Conservation (phyloP, 768 basidiomycete species). For the Kwoniella bestiolae region DNA sequence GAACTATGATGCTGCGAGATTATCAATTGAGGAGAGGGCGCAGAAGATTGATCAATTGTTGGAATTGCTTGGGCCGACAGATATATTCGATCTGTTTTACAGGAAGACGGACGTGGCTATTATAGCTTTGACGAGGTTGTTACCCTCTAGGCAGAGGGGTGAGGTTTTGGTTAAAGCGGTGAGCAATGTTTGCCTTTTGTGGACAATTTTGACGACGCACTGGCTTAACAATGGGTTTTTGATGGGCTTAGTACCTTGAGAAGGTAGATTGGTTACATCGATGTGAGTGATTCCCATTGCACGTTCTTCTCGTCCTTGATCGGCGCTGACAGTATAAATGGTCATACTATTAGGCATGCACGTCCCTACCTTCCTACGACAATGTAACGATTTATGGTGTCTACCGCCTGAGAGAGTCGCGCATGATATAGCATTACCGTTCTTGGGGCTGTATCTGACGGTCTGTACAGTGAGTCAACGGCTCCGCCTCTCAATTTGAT, state of each 20-base stretch:
- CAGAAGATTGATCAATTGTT: slow-evolving; percentile 44
- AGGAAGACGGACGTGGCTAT: slow-evolving; percentile 53
- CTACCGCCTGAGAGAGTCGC: slow-evolving; percentile 46
- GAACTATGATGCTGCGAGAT: background rate
- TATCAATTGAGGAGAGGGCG: slow-evolving; percentile 31
- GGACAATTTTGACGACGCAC: too few species aligned
- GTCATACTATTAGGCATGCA: too few species aligned
- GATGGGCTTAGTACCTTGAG: slow-evolving; percentile 56
- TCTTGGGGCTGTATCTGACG: slow-evolving; percentile 54
- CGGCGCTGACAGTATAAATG: too few species aligned
- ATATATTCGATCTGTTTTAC: slow-evolving; percentile 53
- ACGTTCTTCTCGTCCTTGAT: too few species aligned
- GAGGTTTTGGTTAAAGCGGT: slow-evolving; percentile 52
- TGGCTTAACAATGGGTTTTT: too few species aligned
- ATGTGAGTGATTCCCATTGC: slow-evolving; percentile 40
- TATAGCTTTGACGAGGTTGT: slow-evolving; percentile 41
- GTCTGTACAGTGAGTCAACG: slow-evolving; percentile 49
- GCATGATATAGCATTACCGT: slow-evolving; percentile 54
- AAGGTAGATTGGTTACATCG: slow-evolving; percentile 57
- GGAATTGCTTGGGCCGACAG: slow-evolving; percentile 50
- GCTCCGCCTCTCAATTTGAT: too few species aligned
- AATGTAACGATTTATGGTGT: slow-evolving; percentile 57
- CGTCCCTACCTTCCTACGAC: slow-evolving; percentile 55
- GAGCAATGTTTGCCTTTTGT: slow-evolving; percentile 19
- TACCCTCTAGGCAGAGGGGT: slow-evolving; percentile 50